Evolutionary conservation across 2,329 filamentous ascomycete species (phyloP), one percentile per base, ranked within the genome.

Genomic region (Clarireedia hainanense): DNA sequence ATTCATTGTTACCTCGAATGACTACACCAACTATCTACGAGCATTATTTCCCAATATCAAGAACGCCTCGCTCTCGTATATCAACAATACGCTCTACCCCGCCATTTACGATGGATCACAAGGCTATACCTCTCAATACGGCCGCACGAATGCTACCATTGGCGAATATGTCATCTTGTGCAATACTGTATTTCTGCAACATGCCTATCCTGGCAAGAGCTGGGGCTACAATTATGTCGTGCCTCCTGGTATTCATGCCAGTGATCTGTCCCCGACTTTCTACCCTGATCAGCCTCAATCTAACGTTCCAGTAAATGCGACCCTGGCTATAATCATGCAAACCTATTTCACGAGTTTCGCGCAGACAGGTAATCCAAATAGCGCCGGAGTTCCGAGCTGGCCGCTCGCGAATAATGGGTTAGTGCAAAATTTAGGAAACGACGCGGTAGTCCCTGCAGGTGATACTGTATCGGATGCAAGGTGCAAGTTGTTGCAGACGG

Each of bases 171-270:
- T 67, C 55, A 77, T 79, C 61, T 68, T 69, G 36, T 83, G 80
- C 72, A 79, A 79, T 61, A 74, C 77, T 12, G 71, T 74, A 61
- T 80, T 73, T 61, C 70, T 82, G 4, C 71, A 73, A 54, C 68
- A 67, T 1, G 78, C 74, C 12, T 75, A 69, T 65, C 57, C 60
- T 1, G 34, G 56, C 7, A 34, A 34, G 30, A 34, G 30, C 30
- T 34, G 30, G 30, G 30, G 30, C 10, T 34, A 34, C 10, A 34
- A 12, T 12, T 34, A 34, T 34, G 30, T 12, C 30, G 30, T 34
- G 1, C 30, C 30, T 34, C 30, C 30, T 34, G 30, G 30, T 34
- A 12, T 34, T 12, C 30, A 34, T 34, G 30, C 10, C 10, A 12
- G 10, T 34, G 30, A 34, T 34, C 30, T 34, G 30, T 12, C 9